phyloP scores from a whole-genome alignment of 805 yeast genomes.

The Yarrowia bubula region DNA sequence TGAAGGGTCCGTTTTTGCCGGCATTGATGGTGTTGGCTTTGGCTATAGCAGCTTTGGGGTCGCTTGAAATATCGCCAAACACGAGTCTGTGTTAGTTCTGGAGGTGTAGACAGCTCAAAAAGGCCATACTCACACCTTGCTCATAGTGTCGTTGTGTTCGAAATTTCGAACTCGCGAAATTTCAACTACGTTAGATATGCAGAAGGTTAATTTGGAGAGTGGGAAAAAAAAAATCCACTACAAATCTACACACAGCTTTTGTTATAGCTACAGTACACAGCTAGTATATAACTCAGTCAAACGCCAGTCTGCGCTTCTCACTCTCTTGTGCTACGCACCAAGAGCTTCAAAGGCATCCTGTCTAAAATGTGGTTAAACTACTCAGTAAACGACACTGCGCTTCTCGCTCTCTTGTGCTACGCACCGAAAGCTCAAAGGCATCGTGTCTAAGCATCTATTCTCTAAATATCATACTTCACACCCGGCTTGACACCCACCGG shows the following conservation, averaged over 20 bases:
- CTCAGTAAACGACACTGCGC: no score
- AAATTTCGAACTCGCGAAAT: no score
- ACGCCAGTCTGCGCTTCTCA: no score
- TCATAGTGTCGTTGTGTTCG: slow-evolving; percentile 1
- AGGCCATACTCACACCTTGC: slow-evolving; percentile 17
- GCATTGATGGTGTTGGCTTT: slow-evolving; percentile 14
- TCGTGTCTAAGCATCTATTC: no score
- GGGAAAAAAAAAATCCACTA: background rate
- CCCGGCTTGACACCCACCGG: slow-evolving; percentile 37
- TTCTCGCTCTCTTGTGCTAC: no score
- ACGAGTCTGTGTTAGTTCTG: slow-evolving; percentile 18
- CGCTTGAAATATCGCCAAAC: slow-evolving; percentile 17
- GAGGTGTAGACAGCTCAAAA: background rate
- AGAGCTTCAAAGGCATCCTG: no score
- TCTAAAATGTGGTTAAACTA: no score
- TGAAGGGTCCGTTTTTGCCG: slow-evolving; percentile 21
- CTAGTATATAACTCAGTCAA: no score
- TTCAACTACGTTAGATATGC: background rate
- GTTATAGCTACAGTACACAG: no score
- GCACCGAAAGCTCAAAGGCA: no score
- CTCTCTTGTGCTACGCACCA: no score
- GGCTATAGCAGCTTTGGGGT: slow-evolving; percentile 15
- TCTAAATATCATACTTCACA: slow-evolving; percentile 22
- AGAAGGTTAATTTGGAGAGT: background rate
- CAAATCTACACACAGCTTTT: background rate